phyloP scores from a whole-genome alignment of 2,329 filamentous ascomycete genomes.

The Bretziella fagacearum region DNA sequence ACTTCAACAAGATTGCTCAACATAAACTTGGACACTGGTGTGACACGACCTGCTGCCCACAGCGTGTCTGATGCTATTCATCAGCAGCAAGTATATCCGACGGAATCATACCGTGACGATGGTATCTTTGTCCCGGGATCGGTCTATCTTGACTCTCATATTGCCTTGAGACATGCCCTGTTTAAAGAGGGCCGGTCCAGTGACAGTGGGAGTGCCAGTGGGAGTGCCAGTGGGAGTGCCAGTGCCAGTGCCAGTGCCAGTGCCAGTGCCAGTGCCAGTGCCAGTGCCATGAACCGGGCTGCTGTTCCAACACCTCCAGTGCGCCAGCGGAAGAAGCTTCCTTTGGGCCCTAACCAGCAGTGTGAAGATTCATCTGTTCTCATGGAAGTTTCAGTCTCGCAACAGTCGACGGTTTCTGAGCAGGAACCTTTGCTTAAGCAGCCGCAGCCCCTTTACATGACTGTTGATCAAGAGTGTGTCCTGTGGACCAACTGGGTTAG shows the following conservation, averaged over 20 bases:
- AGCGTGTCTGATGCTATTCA: conserved; percentile 17
- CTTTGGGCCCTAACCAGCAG: not conserved
- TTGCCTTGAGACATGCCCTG: conserved; percentile 28
- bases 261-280: conserved; percentile 20
- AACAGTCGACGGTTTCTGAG: conserved; percentile 17
- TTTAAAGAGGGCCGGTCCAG: conserved; percentile 28
- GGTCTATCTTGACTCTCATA: conserved; percentile 30
- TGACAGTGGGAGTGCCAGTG: conserved; percentile 20
- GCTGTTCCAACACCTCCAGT: conserved; percentile 3
- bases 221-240: conserved; percentile 8
- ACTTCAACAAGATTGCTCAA: conserved; percentile 1
- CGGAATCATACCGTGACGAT: conserved; percentile 22
- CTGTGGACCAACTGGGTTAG: conserved; percentile 28
- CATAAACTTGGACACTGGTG: conserved; percentile 5
- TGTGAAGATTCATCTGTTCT: not conserved
- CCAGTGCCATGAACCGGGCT: not conserved
- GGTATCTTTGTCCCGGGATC: conserved; percentile 32
- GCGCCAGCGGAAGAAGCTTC: conserved; percentile 9
- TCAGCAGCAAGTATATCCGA: conserved; percentile 20
- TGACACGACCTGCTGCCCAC: conserved; percentile 16
- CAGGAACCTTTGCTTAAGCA: not conserved
- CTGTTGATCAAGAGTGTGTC: conserved; percentile 20
- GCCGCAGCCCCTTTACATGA: conserved; percentile 2
- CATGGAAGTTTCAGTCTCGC: not conserved
- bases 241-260: conserved; percentile 18